phyloP scores from a whole-genome alignment of 2,329 filamentous ascomycete species.

The Xylaria hypoxylon region DNA sequence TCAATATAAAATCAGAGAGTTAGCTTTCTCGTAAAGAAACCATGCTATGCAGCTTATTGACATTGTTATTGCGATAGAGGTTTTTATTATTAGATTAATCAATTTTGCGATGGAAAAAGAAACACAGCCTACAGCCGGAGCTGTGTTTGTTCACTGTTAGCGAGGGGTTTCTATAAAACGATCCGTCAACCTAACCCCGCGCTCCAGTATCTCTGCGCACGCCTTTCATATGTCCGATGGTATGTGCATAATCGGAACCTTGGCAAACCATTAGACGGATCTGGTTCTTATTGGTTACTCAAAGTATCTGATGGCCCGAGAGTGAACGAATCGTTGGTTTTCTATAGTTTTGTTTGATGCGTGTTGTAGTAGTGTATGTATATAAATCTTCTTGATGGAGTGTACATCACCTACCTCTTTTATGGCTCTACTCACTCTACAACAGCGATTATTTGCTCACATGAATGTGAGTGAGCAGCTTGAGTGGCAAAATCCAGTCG shows the following conservation, averaged over 20 bases:
- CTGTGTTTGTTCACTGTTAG: too few relatives aligned
- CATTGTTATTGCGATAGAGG: too few relatives aligned
- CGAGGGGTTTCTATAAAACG: neutral
- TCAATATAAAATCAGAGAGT: too few relatives aligned
- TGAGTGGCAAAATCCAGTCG: neutral
- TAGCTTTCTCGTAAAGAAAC: too few relatives aligned
- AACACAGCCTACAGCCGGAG: too few relatives aligned
- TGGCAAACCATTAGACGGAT: neutral
- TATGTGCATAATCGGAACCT: constrained; percentile 3
- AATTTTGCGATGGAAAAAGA: too few relatives aligned
- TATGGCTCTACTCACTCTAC: neutral
- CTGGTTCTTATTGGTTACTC: neutral
- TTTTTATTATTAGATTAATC: too few relatives aligned
- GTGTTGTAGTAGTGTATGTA: neutral
- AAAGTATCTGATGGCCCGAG: neutral
- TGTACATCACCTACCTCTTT: neutral
- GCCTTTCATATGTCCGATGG: neutral
- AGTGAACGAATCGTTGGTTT: neutral
- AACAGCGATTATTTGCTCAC: neutral
- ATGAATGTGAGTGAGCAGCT: too few relatives aligned
- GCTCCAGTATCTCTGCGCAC: neutral
- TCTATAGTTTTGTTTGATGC: neutral
- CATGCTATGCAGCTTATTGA: too few relatives aligned
- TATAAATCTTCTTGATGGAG: neutral
- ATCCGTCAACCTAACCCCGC: neutral